These are phyloP conservation scores for Cucurbita argyrosperma DNA, from an alignment of 306 rosid genomes.

Conservation along the genomic window DNA sequence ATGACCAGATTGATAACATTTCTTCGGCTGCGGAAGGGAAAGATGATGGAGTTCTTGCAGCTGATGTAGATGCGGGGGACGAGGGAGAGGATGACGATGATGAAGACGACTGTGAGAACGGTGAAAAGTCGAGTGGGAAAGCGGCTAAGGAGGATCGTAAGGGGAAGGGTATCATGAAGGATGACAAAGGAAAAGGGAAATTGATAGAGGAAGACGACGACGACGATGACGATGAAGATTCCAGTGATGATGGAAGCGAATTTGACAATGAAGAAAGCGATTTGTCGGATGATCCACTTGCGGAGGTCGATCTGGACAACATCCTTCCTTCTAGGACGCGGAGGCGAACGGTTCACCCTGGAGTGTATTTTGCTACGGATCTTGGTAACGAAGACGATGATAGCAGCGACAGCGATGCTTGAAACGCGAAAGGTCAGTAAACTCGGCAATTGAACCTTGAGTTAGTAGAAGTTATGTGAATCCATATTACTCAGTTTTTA, in stretches of 20 bases:
- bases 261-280: conserved; percentile 48
- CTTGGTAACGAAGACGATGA: conserved; percentile 20
- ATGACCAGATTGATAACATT: conserved; percentile 5
- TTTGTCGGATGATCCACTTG: conserved; percentile 72
- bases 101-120: conserved; percentile 11
- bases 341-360: conserved; percentile 40
- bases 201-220: conserved; percentile 42
- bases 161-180: conserved; percentile 58
- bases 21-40: conserved; percentile 15
- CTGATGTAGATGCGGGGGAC: conserved; percentile 10
- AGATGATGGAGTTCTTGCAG: background rate
- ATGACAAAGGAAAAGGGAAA: conserved; percentile 76
- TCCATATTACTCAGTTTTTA: background rate
- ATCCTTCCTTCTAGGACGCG: conserved; percentile 89
- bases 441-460: background rate
- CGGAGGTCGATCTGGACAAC: conserved; percentile 87
- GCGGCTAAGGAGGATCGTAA: conserved; percentile 47
- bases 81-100: conserved; percentile 17
- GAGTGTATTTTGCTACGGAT: conserved; percentile 47
- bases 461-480: background rate
- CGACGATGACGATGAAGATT: conserved; percentile 21
- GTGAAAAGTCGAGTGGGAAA: conserved; percentile 23
- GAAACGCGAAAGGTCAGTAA: conserved; percentile 37
- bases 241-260: conserved; percentile 33
- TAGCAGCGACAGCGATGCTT: conserved; percentile 48